Base-by-base conservation (phyloP, 306 rosid species). In the Cucumis cinereus region DNA sequence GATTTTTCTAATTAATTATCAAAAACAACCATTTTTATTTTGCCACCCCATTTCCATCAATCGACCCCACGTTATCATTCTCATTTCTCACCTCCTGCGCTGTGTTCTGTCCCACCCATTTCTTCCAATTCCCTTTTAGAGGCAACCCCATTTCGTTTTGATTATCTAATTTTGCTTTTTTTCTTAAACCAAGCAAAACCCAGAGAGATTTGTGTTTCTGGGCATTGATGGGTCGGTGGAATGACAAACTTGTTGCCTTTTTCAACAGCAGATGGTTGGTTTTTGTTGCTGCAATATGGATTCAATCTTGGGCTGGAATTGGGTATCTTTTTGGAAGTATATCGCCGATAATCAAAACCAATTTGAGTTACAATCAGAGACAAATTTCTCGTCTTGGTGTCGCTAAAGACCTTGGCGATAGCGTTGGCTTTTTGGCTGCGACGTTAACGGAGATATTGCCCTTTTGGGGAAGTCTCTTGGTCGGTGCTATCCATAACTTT, bases 221-320 rank as follows among this genome's bases (percentile, higher is more conserved):
- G 77, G 77, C 64, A 55, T 30, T 54, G 11, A 83, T 87, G 96
- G 84, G 85, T 55, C 60, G 9, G 11, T 78, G 81, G 1, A 62
- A 58, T 22, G 98, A 93, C 78, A 90, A 78, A 74, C 10, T 90
- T 0, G 7, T 40, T 19, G 80, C 83, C 0, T 83, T 93, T 23
- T 57, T 82, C 49, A 84, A 58, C 84, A 91, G 87, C 79, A 79
- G 97, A 74, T 94, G 98, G 98, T 84, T 94, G 22, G 98, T 94
- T 4, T 94, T 94, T 50, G 98, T 91, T 22, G 90, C 89, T 6
- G 93, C 98, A 87, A 94, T 91, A 92, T 94, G 98, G 97, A 47
- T 94, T 68, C 98, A 94, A 14, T 94, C 97, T n/a, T 88, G 93
- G 79, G 99, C 99, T 0, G 99, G 99, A 5, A 74, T 89, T 15